A percentile compares a stretch with the other conserved stretches of the same genome.
These are phyloP conservation scores for Daldinia vernicosa DNA, from an alignment of 495 filamentous ascomycete species.

Conservation along the genomic window DNA sequence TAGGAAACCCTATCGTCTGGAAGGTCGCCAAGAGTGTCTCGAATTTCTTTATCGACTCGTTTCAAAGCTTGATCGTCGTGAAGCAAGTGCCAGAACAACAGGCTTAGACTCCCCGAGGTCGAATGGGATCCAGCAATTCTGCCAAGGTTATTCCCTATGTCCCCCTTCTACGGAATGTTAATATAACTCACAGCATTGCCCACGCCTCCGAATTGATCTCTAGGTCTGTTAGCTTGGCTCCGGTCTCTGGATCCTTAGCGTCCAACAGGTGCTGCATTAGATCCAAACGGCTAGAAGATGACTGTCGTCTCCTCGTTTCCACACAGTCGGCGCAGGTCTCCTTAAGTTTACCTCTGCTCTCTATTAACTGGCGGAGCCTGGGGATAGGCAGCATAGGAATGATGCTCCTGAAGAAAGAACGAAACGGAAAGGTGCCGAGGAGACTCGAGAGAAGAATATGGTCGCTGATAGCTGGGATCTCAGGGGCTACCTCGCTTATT, in stretches of 20 bases:
- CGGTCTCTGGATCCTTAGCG: constrained; percentile 1
- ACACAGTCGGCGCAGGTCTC: not conserved
- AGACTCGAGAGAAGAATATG: constrained; percentile 3
- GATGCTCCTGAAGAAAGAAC: not conserved
- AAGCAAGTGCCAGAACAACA: not conserved
- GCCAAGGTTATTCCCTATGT: not conserved
- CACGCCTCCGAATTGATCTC: constrained; percentile 1
- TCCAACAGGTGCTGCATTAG: constrained; percentile 1
- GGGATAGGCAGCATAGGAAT: not conserved
- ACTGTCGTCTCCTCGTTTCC: not conserved
- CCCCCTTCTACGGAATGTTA: too few species aligned
- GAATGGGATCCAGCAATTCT: constrained; percentile 2
- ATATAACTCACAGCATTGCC: constrained; percentile 3
- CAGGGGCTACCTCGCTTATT: constrained; percentile 5
- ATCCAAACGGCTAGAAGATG: not conserved
- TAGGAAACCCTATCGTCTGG: not conserved
- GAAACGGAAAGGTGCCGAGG: constrained; percentile 4
- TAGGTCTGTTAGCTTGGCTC: not conserved
- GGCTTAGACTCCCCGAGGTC: not conserved
- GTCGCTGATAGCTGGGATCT: constrained; percentile 1
- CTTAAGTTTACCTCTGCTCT: not conserved
- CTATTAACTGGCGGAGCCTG: not conserved
- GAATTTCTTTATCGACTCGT: not conserved
- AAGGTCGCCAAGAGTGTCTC: not conserved
- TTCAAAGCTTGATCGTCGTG: not conserved